Conservation (phyloP, 1,284 basidiomycete species). For the Microbotryum saponariae region DNA sequence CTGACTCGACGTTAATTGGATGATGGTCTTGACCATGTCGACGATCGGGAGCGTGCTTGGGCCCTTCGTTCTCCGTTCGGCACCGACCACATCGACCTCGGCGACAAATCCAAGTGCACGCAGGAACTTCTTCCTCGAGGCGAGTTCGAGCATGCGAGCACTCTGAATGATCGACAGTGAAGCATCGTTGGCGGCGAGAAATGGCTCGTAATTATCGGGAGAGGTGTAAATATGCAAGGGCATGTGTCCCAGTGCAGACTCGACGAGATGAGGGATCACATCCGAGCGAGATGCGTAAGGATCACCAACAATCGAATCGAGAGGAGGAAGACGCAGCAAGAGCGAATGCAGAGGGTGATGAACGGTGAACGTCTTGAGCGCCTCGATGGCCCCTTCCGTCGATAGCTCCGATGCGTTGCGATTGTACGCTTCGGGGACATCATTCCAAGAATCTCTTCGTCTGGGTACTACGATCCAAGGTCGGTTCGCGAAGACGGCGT, state of each 20-base stretch:
- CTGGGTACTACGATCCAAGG: conserved; percentile 33
- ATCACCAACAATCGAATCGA: conserved; percentile 32
- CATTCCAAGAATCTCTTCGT: conserved; percentile 26
- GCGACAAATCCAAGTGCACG: conserved; percentile 29
- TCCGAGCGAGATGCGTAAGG: conserved; percentile 31
- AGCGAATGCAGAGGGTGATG: conserved; percentile 30
- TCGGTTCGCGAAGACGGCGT: conserved; percentile 9
- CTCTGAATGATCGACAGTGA: conserved; percentile 29
- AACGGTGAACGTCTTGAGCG: conserved; percentile 19
- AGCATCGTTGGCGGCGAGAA: conserved; percentile 32
- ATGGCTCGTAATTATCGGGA: conserved; percentile 20
- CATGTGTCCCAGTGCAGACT: conserved; percentile 33
- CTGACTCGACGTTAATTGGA: conserved; percentile 26
- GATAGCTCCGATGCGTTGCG: conserved; percentile 20
- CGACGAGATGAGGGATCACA: conserved; percentile 31
- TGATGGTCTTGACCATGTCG: conserved; percentile 24
- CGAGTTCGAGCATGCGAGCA: conserved; percentile 33
- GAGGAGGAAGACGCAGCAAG: conserved; percentile 31
- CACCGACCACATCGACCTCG: conserved; percentile 31
- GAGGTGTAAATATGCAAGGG: conserved; percentile 29
- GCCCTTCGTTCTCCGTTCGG: conserved; percentile 1
- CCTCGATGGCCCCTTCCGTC: conserved; percentile 10
- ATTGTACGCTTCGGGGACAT: conserved; percentile 16
- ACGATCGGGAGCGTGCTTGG: conserved; percentile 10
- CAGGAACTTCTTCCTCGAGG: conserved; percentile 27